A percentile compares a stretch with the other conserved stretches of the same genome.
These are phyloP conservation scores for Lipomyces starkeyi DNA, from an alignment of 805 yeast species.

Conservation along the genomic window DNA sequence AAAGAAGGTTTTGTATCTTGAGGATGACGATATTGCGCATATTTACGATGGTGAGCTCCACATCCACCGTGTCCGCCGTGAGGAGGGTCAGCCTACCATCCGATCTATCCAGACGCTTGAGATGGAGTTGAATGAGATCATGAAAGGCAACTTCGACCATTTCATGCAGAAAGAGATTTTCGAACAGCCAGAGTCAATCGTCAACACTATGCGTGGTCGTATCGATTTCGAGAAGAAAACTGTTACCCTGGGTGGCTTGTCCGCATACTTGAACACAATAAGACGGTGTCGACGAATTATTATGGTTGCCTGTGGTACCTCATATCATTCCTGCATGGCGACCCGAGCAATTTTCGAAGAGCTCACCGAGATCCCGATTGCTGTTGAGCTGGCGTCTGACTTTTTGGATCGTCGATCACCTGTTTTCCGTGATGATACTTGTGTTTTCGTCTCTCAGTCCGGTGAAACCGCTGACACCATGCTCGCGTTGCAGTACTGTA, in stretches of 20 bases:
- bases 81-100: slow-evolving; percentile 76
- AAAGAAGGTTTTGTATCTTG: slow-evolving; percentile 92
- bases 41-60: slow-evolving; percentile 97
- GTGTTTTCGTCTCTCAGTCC: slow-evolving; percentile 96
- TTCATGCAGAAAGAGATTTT: slow-evolving; percentile 99
- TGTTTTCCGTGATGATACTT: slow-evolving; percentile 97
- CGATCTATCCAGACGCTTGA: slow-evolving; percentile 96
- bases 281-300: slow-evolving; percentile 93
- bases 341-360: slow-evolving; percentile 97
- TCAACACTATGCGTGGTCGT: slow-evolving; percentile 99
- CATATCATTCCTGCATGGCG: slow-evolving; percentile 97
- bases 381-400: slow-evolving; percentile 92
- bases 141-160: slow-evolving; percentile 96
- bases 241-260: slow-evolving; percentile 88
- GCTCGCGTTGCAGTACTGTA: slow-evolving; percentile 92
- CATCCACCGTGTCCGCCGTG: slow-evolving; percentile 92
- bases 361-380: slow-evolving; percentile 90
- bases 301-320: slow-evolving; percentile 99
- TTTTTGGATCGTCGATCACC: slow-evolving; percentile 94
- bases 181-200: slow-evolving; percentile 98
- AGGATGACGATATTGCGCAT: slow-evolving; percentile 98
- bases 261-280: slow-evolving; percentile 81
- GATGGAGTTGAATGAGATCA: slow-evolving; percentile 94
- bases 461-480: slow-evolving; percentile 99
- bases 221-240: slow-evolving; percentile 81